Conservation (phyloP, 352 stramenopile species). For the Globisporangium uncinulatum region DNA sequence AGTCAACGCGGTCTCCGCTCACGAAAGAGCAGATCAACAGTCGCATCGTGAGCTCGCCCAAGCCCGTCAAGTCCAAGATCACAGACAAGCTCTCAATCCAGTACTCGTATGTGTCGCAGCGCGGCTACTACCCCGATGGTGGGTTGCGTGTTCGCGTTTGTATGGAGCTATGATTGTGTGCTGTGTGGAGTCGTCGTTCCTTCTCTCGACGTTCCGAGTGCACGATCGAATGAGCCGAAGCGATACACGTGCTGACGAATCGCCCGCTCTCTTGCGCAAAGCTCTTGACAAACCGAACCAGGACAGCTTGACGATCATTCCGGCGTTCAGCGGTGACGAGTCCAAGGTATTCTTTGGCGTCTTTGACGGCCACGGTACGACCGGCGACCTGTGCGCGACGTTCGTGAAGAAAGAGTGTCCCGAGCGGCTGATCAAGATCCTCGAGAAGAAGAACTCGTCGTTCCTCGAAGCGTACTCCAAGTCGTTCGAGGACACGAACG, state of each 20-base stretch:
- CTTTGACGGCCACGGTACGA: slow-evolving; percentile 85
- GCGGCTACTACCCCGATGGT: slow-evolving; percentile 93
- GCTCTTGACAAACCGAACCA: slow-evolving; percentile 96
- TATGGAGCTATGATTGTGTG: background rate
- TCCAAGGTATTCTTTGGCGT: slow-evolving; percentile 85
- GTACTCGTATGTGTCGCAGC: slow-evolving; percentile 92
- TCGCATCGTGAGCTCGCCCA: slow-evolving; percentile 75
- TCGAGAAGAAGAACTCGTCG: slow-evolving; percentile 73
- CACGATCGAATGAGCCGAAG: background rate
- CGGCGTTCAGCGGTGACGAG: slow-evolving; percentile 70
- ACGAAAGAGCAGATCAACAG: slow-evolving; percentile 84
- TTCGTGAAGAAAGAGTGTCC: slow-evolving; percentile 86
- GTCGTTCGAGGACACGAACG: slow-evolving; percentile 81
- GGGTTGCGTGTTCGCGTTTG: background rate
- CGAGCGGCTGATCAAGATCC: slow-evolving; percentile 63
- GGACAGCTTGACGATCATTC: slow-evolving; percentile 89
- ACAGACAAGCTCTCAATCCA: slow-evolving; percentile 62
- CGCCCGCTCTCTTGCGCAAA: slow-evolving; percentile 4
- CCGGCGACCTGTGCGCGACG: slow-evolving; percentile 72
- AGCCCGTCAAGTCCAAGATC: slow-evolving; percentile 55
- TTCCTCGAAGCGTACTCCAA: slow-evolving; percentile 84
- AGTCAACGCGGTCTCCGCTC: slow-evolving; percentile 52
- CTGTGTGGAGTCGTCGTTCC: no score
- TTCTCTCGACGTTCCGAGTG: background rate
- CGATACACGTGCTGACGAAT: background rate